These are phyloP conservation scores for Colletotrichum paranaense DNA, from an alignment of 2,329 filamentous ascomycete species.

Conservation along the genomic window DNA sequence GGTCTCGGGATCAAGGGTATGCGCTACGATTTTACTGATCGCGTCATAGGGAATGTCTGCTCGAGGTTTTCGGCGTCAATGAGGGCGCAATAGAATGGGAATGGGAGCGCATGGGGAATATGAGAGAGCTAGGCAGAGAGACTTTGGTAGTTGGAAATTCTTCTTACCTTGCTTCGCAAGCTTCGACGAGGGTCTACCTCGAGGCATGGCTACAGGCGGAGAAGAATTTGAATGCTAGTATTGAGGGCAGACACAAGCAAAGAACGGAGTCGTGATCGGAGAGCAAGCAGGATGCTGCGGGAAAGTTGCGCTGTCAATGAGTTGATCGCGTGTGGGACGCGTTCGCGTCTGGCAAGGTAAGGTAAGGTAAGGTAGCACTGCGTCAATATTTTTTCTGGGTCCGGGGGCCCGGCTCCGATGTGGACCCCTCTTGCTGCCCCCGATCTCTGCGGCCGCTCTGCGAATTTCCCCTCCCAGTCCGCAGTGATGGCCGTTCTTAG, in stretches of 20 bases:
- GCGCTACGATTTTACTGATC: constrained; percentile 21
- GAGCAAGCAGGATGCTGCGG: background rate
- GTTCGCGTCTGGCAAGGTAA: constrained; percentile 6
- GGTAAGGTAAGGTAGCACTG: background rate
- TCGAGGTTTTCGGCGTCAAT: background rate
- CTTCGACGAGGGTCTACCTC: constrained; percentile 11
- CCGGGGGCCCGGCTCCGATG: background rate
- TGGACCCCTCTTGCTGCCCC: background rate
- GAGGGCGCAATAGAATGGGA: background rate
- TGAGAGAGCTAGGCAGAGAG: background rate
- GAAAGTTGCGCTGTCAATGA: background rate
- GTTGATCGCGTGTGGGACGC: constrained; percentile 14
- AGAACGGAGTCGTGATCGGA: background rate
- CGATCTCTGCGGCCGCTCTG: background rate
- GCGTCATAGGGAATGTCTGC: constrained; percentile 25
- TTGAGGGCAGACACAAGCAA: background rate
- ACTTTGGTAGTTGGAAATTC: background rate
- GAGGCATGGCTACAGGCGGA: constrained; percentile 15
- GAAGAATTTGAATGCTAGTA: background rate
- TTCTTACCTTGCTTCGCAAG: constrained; percentile 19
- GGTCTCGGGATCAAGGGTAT: constrained; percentile 18
- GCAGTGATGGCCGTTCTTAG: no score
- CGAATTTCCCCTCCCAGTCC: background rate
- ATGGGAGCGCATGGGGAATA: background rate
- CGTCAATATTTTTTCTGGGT: background rate